phyloP scores from a whole-genome alignment of 2,329 filamentous ascomycete genomes.

The Pestalotiopsis sp. region DNA sequence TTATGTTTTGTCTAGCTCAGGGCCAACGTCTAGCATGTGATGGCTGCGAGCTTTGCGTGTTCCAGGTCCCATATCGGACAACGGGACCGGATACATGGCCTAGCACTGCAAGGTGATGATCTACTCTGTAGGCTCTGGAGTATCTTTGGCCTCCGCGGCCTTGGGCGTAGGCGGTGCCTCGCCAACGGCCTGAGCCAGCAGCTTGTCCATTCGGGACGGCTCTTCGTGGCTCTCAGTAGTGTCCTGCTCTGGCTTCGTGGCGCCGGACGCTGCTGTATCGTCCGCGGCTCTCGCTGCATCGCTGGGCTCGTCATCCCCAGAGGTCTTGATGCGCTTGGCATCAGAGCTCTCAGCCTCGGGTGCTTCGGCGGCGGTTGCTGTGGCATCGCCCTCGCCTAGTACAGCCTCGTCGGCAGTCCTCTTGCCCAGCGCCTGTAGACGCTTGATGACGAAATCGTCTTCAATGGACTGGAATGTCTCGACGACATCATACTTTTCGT shows the following conservation, averaged over 20 bases:
- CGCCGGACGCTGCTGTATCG: background rate
- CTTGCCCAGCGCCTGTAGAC: constrained; percentile 19
- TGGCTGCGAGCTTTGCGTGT: background rate
- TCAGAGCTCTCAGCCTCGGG: background rate
- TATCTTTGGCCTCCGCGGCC: background rate
- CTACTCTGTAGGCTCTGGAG: background rate
- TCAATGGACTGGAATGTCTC: constrained; percentile 31
- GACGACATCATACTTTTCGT: constrained; percentile 31
- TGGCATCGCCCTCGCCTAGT: background rate
- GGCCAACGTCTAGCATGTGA: background rate
- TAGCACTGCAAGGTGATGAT: background rate
- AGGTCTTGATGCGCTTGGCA: constrained; percentile 4
- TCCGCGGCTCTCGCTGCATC: background rate
- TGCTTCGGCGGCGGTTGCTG: background rate
- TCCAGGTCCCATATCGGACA: background rate
- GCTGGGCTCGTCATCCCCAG: background rate
- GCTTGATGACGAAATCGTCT: constrained; percentile 20
- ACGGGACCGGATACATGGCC: background rate
- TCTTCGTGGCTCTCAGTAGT: background rate
- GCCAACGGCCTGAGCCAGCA: constrained; percentile 10
- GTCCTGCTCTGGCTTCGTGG: background rate
- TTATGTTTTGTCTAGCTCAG: background rate
- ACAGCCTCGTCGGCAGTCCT: constrained; percentile 10
- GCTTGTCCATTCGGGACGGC: constrained; percentile 5
- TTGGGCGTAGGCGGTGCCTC: constrained; percentile 3